A percentile compares a stretch with the other conserved stretches of the same genome.
phyloP scores from a whole-genome alignment of 345 rosid species.

The Toxicodendron radicans region DNA sequence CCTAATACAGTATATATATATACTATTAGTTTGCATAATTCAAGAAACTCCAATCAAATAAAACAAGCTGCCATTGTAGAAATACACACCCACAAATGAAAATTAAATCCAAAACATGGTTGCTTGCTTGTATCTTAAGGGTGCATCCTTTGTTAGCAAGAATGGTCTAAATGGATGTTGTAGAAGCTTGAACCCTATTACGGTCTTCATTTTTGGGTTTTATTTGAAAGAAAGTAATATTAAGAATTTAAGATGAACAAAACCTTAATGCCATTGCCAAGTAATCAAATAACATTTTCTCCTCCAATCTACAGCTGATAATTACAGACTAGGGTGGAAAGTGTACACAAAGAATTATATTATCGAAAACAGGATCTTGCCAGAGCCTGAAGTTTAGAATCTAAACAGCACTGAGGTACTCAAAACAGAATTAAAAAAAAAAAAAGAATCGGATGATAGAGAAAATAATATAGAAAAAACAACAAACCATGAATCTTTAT shows the following conservation, averaged over 20 bases:
- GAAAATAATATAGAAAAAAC: background rate
- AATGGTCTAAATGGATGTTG: too few relatives aligned
- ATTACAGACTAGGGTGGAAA: background rate
- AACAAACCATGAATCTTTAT: slow-evolving; percentile 1
- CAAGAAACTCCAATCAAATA: too few relatives aligned
- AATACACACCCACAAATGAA: too few relatives aligned
- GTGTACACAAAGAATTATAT: background rate
- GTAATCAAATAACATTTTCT: too few relatives aligned
- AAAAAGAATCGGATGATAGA: slow-evolving; percentile 4
- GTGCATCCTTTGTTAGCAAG: background rate
- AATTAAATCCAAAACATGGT: background rate
- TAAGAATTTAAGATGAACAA: too few relatives aligned
- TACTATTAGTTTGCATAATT: background rate
- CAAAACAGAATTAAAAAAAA: background rate
- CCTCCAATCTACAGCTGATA: background rate
- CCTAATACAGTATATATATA: background rate
- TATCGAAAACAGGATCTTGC: background rate
- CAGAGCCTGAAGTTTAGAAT: background rate
- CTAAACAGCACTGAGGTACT: background rate
- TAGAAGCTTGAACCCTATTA: too few relatives aligned
- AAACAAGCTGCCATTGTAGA: too few relatives aligned
- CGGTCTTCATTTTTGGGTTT: background rate
- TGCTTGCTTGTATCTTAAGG: background rate
- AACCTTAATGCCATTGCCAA: too few relatives aligned
- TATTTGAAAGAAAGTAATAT: too few relatives aligned